Evolutionary conservation across 2,329 filamentous ascomycete genomes (phyloP), one percentile per base, ranked within the genome.

Genomic region (Aspergillus sp.): DNA sequence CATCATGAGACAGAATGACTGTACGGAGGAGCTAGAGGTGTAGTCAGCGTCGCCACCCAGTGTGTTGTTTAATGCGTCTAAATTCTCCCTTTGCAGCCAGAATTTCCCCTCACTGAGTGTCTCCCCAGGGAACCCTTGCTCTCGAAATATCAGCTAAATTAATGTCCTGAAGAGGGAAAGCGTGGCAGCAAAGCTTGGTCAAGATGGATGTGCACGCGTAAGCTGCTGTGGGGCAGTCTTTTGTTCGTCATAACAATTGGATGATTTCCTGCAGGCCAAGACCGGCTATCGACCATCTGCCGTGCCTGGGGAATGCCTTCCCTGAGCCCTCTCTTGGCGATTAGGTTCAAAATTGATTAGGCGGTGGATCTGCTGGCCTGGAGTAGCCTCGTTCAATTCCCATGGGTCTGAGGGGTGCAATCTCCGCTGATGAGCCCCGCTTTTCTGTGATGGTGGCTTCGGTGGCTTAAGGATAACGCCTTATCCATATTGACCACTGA

Each of bases 221-320:
- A 75, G 73, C 72, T 74, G 50, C 22, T 62, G 62, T 69, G 70
- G 69, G 59, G 2, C 63, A 7, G 1, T 2, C 1, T 1, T 23
- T 55, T 41, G 13, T 15, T 41, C 34, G 9, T 6, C 2, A 41
- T 13, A 13, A 3, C 68, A 46, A 76, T 74, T 76, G 73, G 73
- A 56, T 65, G 54, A 74, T 73, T 67, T 54, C n/a, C 13, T 15
- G 7, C 13, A 31, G 67, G 72, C 73, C 73, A 75, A 76, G 72
- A 62, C 72, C 72, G 73, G 73, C 73, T 76, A 75, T 76, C 73
- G 73, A 76, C 72, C 72, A 76, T 76, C 73, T 76, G 73, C 73
- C 73, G 73, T 72, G 66, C 63, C 64, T 60, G 54, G 66, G 64
- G 64, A 60, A 62, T 64, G 56, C 63, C 57, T 48, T 31, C 30